Percentiles rank a stretch among this genome's conserved stretches.
Conservation (phyloP, 2,329 filamentous ascomycete species). For the Blumeriella jaapii region DNA sequence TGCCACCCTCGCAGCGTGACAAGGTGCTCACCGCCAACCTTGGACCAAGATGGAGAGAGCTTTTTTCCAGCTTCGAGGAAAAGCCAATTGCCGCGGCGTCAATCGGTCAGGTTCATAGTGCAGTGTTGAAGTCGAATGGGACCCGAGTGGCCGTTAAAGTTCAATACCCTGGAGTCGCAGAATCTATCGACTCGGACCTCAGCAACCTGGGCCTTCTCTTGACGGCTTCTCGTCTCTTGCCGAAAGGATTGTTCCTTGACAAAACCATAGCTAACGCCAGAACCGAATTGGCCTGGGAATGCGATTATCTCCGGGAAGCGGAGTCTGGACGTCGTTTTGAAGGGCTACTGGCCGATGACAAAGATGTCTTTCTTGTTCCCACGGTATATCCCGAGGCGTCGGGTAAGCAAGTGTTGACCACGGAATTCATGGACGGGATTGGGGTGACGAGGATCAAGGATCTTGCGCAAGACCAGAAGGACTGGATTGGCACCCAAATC, state of each 20-base stretch:
- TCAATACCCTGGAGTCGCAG: constrained; percentile 91
- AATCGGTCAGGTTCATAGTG: constrained; percentile 91
- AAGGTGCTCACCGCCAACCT: constrained; percentile 70
- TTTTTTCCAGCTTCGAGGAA: constrained; percentile 80
- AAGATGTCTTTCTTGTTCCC: constrained; percentile 67
- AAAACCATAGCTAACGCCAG: constrained; percentile 96
- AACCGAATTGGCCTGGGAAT: constrained; percentile 90
- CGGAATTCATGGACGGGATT: constrained; percentile 79
- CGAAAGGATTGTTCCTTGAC: constrained; percentile 85
- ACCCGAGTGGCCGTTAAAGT: constrained; percentile 85
- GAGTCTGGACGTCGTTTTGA: constrained; percentile 67
- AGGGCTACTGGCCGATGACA: constrained; percentile 62
- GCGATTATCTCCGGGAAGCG: constrained; percentile 86
- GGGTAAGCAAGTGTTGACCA: constrained; percentile 79
- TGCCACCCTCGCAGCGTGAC: constrained; percentile 88
- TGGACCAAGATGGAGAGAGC: constrained; percentile 69
- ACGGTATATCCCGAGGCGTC: constrained; percentile 67
- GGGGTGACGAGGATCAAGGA: constrained; percentile 71
- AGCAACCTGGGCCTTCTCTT: constrained; percentile 87
- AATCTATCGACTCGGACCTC: constrained; percentile 92
- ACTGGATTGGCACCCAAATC: constrained; percentile 95
- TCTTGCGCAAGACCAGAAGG: constrained; percentile 71
- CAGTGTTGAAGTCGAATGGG: constrained; percentile 63
- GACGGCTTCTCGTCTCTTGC: constrained; percentile 79
- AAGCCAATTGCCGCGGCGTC: constrained; percentile 89